A percentile compares a stretch with the other conserved stretches of the same genome.
These are phyloP conservation scores for Avicennia marina DNA, from an alignment of 257 asterid species.

Conservation along the genomic window DNA sequence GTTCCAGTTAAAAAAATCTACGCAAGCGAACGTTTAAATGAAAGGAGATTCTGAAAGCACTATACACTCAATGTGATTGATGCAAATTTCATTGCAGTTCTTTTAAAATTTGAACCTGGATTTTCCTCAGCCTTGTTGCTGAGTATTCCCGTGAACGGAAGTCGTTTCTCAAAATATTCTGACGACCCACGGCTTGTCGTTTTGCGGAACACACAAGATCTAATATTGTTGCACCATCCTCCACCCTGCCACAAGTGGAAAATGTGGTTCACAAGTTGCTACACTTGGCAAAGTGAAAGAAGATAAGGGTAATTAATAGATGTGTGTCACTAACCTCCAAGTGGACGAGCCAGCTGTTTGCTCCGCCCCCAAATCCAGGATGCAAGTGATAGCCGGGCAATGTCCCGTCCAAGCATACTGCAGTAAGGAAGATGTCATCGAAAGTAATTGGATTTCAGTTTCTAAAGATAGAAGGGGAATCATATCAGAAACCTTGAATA, in stretches of 20 bases:
- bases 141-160: constrained; percentile 57
- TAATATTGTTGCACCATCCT: constrained; percentile 80
- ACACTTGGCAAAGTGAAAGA: neutral
- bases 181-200: constrained; percentile 59
- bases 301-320: neutral
- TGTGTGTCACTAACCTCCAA: constrained; percentile 55
- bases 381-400: constrained; percentile 82
- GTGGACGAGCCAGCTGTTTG: constrained; percentile 71
- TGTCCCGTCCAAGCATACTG: constrained; percentile 91
- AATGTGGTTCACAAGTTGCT: neutral
- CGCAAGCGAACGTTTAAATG: neutral
- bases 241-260: constrained; percentile 59
- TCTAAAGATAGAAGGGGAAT: too few relatives aligned
- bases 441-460: neutral
- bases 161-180: constrained; percentile 37
- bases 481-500: too few relatives aligned
- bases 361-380: constrained; percentile 71
- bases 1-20: constrained; percentile 76
- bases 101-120: constrained; percentile 38
- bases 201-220: constrained; percentile 47
- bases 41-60: constrained; percentile 5
- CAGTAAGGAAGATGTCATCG: constrained; percentile 4
- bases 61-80: neutral
- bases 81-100: neutral
- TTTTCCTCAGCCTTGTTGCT: constrained; percentile 57